Evolutionary conservation across 2,329 filamentous ascomycete species (phyloP), one percentile per base, ranked within the genome.

Genomic region (Fusarium nanum): DNA sequence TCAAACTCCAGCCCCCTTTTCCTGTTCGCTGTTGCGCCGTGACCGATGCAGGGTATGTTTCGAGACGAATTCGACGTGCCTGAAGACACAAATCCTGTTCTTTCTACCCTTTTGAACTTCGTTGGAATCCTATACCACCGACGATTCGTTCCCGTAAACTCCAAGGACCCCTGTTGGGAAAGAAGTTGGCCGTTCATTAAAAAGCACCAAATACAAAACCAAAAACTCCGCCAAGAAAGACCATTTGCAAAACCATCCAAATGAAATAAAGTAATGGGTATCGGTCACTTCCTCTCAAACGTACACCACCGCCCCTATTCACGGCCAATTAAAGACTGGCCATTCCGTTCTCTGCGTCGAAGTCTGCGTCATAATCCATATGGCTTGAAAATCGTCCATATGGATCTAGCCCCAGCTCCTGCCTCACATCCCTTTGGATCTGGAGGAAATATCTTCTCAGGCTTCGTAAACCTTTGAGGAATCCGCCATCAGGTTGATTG

Each of bases 371-470:
- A 32, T 71, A 71, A 12, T 74, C 76, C 27, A 64, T 55, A 41
- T 64, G 54, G 20, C 54, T 67, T 11, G 71, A 67, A 18, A 71
- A 64, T 57, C 76, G 66, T 14, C 77, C 76, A n/a, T 77, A 75
- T 41, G 77, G 72, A 37, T 80, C 81, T 40, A 89, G 73, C 6
- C 84, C 86, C 62, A 89, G 77, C 67, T 88, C 85, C 12, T 78
- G 77, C 53, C 87, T 81, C 32, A 95, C 87, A 68, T 98, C 94
- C 73, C 88, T 88, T 83, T 96, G 91, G 56, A 99, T 98, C 59
- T 90, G 88, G 73, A 94, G 86, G 75, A 99, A 97, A 78, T 98
- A 98, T 77, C 89, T 88, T 60, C 89, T 87, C 71, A 99, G 82
- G 5, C 90, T 93, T 54, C 91, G 86, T 62, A 99, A 81, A 1